Percentiles rank a stretch among this genome's conserved stretches.
phyloP scores from a whole-genome alignment of 2,329 filamentous ascomycete species.

The Colletotrichum truncatum region DNA sequence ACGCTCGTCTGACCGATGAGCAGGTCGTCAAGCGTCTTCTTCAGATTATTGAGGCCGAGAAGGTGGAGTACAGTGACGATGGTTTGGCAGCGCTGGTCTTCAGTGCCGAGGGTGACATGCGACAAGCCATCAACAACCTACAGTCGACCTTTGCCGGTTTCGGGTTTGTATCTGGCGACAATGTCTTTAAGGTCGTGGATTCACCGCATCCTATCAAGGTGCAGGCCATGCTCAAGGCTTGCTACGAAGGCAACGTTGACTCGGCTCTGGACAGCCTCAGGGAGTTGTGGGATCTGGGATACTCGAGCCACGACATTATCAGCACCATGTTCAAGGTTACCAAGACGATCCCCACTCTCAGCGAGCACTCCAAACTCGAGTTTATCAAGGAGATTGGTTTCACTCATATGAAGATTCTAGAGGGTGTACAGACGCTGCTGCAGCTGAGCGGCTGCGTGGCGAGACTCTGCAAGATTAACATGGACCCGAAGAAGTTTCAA shows the following conservation, averaged over 20 bases:
- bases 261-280: slow-evolving; percentile 85
- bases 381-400: slow-evolving; percentile 99
- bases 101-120: slow-evolving; percentile 97
- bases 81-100: slow-evolving; percentile 96
- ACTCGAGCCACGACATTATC: slow-evolving; percentile 99
- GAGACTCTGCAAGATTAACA: slow-evolving; percentile 92
- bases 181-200: slow-evolving; percentile 98
- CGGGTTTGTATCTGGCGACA: slow-evolving; percentile 96
- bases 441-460: slow-evolving; percentile 94
- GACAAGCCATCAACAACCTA: slow-evolving; percentile 98
- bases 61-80: slow-evolving; percentile 90
- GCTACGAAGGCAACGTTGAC: slow-evolving; percentile 91
- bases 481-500: slow-evolving; percentile 87
- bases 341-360: slow-evolving; percentile 91
- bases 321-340: slow-evolving; percentile 99
- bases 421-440: slow-evolving; percentile 93
- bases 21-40: slow-evolving; percentile 91
- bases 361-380: slow-evolving; percentile 94
- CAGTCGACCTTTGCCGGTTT: slow-evolving; percentile 95
- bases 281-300: slow-evolving; percentile 93
- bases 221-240: slow-evolving; percentile 97
- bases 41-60: slow-evolving; percentile 93
- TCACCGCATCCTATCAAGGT: slow-evolving; percentile 98
- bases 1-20: slow-evolving; percentile 88
- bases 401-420: slow-evolving; percentile 98